Percentiles rank a stretch among this genome's conserved stretches.
phyloP scores from a whole-genome alignment of 768 basidiomycete genomes.

The Russula sp. region DNA sequence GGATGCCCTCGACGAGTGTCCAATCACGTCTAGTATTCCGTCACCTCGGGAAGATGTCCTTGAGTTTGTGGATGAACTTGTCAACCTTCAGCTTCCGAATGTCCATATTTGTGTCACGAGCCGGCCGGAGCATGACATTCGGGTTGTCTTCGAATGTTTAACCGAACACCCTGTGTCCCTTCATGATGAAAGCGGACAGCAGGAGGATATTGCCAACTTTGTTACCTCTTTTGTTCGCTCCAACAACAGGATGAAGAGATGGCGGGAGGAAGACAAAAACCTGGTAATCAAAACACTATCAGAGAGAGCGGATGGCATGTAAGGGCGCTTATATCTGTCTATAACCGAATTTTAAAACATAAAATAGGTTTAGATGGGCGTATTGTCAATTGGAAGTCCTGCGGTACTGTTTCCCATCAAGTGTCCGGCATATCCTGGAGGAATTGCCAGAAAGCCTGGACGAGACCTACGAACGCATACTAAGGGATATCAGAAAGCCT shows the following conservation, averaged over 20 bases:
- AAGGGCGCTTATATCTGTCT: neutral
- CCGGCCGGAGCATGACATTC: slow-evolving; percentile 7
- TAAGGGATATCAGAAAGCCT: neutral
- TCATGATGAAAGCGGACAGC: neutral
- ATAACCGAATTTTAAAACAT: neutral
- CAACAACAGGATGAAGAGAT: neutral
- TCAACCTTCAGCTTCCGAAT: neutral
- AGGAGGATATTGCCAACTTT: neutral
- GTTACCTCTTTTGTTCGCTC: neutral
- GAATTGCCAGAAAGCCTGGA: neutral
- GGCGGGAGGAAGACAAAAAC: neutral
- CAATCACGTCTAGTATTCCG: neutral
- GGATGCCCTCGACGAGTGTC: slow-evolving; percentile 13
- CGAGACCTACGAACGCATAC: neutral
- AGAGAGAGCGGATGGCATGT: slow-evolving; percentile 13
- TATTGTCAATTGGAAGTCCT: neutral
- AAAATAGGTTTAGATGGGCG: neutral
- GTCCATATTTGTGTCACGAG: neutral
- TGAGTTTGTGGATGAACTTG: slow-evolving; percentile 1
- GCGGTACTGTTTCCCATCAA: neutral
- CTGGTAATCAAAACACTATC: neutral
- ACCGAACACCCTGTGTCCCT: neutral
- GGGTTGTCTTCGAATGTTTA: neutral
- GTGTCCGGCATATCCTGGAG: neutral
- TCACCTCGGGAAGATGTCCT: slow-evolving; percentile 1